Conservation (phyloP, 768 basidiomycete species). For the Pisolithus microcarpus region DNA sequence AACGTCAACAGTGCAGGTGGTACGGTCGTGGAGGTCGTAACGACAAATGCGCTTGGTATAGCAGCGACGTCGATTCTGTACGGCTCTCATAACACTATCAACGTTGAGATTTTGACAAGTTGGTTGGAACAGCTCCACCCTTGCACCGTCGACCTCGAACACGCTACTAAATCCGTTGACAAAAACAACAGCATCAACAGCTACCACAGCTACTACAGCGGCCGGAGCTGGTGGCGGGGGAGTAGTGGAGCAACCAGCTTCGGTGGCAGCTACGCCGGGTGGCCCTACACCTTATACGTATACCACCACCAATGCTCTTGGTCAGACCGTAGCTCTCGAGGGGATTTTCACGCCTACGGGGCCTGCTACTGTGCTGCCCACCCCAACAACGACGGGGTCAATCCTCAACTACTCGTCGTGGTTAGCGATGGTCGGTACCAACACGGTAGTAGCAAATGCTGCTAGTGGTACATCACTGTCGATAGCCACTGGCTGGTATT, state of each 20-base stretch:
- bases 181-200: conserved; percentile 14
- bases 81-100: conserved; percentile 6
- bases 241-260: conserved; percentile 50
- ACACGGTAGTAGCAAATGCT: conserved; percentile 20
- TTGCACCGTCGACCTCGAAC: conserved; percentile 10
- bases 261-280: conserved; percentile 32
- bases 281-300: conserved; percentile 46
- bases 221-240: conserved; percentile 31
- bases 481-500: conserved; percentile 22
- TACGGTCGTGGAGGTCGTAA: conserved; percentile 45
- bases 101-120: neutral
- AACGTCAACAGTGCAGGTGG: conserved; percentile 35
- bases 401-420: conserved; percentile 26
- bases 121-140: neutral
- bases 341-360: conserved; percentile 29
- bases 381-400: conserved; percentile 19
- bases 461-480: conserved; percentile 16
- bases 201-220: conserved; percentile 12
- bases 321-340: conserved; percentile 14
- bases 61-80: conserved; percentile 41
- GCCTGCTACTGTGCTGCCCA: conserved; percentile 22
- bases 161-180: conserved; percentile 12
- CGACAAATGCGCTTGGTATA: conserved; percentile 33
- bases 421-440: conserved; percentile 24
- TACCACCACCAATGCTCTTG: conserved; percentile 36